These are phyloP conservation scores for Asterionellopsis glacialis DNA, from an alignment of 108 stramenopile species.

Conservation along the genomic window DNA sequence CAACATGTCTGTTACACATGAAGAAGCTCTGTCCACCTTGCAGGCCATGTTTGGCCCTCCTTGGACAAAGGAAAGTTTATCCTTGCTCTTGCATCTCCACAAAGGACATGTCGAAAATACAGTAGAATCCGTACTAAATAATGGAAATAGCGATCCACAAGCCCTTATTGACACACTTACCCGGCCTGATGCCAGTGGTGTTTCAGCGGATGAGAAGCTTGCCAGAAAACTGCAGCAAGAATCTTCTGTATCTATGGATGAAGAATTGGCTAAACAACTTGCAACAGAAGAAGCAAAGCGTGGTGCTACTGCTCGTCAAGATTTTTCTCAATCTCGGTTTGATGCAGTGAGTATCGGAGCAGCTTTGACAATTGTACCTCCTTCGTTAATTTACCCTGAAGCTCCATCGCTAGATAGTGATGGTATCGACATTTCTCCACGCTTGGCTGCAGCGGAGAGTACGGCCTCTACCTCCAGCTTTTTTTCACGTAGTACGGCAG, in stretches of 20 bases:
- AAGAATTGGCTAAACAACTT: constrained; percentile 57
- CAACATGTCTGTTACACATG: constrained; percentile 76
- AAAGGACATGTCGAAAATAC: constrained; percentile 84
- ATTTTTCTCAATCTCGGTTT: too few species aligned
- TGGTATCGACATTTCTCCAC: too few species aligned
- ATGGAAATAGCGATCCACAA: constrained; percentile 51
- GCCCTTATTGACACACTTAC: constrained; percentile 45
- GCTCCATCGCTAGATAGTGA: too few species aligned
- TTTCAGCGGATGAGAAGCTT: constrained; percentile 50
- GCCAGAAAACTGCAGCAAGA: constrained; percentile 42
- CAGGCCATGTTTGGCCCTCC: constrained; percentile 72
- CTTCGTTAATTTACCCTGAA: too few species aligned
- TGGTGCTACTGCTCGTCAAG: background rate
- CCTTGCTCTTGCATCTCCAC: constrained; percentile 63
- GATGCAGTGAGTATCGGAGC: too few species aligned
- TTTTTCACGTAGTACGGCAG: too few species aligned
- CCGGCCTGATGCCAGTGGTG: constrained; percentile 15
- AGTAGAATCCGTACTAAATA: constrained; percentile 51
- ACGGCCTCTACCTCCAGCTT: too few species aligned
- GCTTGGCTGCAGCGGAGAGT: too few species aligned
- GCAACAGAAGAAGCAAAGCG: constrained; percentile 10
- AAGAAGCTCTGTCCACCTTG: constrained; percentile 77
- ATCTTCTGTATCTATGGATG: constrained; percentile 25
- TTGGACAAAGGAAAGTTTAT: constrained; percentile 55
- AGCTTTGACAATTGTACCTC: too few species aligned